Conservation (phyloP, 805 yeast species). For the Phaffomyces thermotolerans region DNA sequence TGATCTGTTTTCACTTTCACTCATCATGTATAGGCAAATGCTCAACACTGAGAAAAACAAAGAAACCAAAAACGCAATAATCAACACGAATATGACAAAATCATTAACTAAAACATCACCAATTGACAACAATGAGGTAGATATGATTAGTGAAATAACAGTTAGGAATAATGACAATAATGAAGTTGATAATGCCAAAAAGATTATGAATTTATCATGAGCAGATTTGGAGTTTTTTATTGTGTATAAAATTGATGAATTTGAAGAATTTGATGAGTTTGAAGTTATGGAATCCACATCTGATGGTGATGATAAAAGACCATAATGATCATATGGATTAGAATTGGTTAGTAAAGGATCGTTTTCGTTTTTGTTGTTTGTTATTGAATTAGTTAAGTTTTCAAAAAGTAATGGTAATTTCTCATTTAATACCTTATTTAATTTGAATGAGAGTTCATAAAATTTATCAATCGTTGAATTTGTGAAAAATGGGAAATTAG, state of each 20-base stretch:
- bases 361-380: background rate
- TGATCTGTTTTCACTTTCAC: slow-evolving; percentile 22
- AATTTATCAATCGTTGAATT: slow-evolving; percentile 24
- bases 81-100: slow-evolving; percentile 26
- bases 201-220: slow-evolving; percentile 37
- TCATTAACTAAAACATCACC: slow-evolving; percentile 18
- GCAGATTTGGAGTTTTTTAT: slow-evolving; percentile 11
- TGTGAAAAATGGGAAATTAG: slow-evolving; percentile 11
- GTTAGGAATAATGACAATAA: slow-evolving; percentile 34
- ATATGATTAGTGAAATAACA: slow-evolving; percentile 37
- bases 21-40: slow-evolving; percentile 36
- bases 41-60: slow-evolving; percentile 36
- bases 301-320: background rate
- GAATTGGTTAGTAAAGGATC: slow-evolving; percentile 1
- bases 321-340: background rate
- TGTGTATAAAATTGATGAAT: background rate
- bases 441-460: slow-evolving; percentile 13
- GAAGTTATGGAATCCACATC: slow-evolving; percentile 11
- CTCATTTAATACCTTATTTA: slow-evolving; percentile 11
- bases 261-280: slow-evolving; percentile 6
- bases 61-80: slow-evolving; percentile 36
- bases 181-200: slow-evolving; percentile 35
- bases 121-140: slow-evolving; percentile 25
- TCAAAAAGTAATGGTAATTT: slow-evolving; percentile 17
- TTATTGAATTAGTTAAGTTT: background rate